Conservation (phyloP, 371 early-diverging fungal species). For the Batrachochytrium dendrobatidis region DNA sequence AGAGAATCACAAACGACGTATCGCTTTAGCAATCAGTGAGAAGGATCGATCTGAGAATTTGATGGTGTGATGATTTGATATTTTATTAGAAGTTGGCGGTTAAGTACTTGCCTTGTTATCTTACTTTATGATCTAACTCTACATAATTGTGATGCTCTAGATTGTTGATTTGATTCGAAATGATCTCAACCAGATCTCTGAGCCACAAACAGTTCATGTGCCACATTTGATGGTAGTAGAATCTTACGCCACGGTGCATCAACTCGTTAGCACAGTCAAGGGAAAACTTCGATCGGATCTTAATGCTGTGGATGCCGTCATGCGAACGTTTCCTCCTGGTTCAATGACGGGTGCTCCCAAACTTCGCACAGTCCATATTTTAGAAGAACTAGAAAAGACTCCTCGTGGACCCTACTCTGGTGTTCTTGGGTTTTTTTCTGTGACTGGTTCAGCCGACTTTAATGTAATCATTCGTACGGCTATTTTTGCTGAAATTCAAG, state of each 20-base stretch:
- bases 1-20: constrained; percentile 46
- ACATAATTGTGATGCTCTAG: constrained; percentile 29
- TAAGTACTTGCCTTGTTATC: constrained; percentile 2
- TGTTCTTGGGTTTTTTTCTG: constrained; percentile 80
- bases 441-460: constrained; percentile 56
- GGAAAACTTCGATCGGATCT: constrained; percentile 55
- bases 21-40: constrained; percentile 56
- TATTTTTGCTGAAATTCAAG: constrained; percentile 28
- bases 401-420: constrained; percentile 91
- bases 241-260: constrained; percentile 86
- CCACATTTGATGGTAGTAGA: constrained; percentile 86
- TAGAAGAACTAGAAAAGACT: constrained; percentile 65
- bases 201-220: constrained; percentile 64
- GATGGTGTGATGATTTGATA: constrained; percentile 55
- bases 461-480: constrained; percentile 82
- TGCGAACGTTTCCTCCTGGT: constrained; percentile 84
- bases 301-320: constrained; percentile 64
- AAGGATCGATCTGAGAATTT: constrained; percentile 94
- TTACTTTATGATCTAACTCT: too few relatives aligned
- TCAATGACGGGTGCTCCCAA: constrained; percentile 98
- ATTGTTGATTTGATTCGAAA: constrained; percentile 95
- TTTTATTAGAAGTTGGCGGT: too few relatives aligned
- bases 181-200: constrained; percentile 63
- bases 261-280: constrained; percentile 81
- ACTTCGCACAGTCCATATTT: constrained; percentile 69